Evolutionary conservation across 179 eudicot genomes (phyloP).

Genomic region (Silene vulgaris): DNA sequence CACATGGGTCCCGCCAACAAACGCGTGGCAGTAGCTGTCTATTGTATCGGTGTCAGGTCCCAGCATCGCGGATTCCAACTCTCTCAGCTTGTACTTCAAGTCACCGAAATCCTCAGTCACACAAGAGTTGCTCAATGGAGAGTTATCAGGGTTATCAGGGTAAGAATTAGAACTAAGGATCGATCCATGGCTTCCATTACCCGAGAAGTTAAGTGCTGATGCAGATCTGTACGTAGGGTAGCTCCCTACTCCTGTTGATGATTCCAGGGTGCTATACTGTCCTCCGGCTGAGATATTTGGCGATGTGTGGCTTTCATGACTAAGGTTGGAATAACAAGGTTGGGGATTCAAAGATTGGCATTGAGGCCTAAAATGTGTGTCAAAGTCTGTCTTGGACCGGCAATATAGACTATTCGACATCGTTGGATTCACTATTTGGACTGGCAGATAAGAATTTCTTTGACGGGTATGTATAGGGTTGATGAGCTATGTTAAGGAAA

Average conservation of each 20-base stretch:
- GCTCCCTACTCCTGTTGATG: slow-evolving; percentile 38
- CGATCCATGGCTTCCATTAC: slow-evolving; percentile 35
- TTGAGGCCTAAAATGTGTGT: slow-evolving; percentile 38
- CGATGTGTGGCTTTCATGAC: slow-evolving; percentile 23
- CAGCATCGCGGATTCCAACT: slow-evolving; percentile 63
- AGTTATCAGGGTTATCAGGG: slow-evolving; percentile 39
- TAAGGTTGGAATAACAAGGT: slow-evolving; percentile 27
- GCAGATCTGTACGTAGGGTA: slow-evolving; percentile 35
- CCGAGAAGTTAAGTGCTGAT: slow-evolving; percentile 35
- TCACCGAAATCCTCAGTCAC: slow-evolving; percentile 47
- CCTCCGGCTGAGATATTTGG: slow-evolving; percentile 28
- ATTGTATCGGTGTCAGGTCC: slow-evolving; percentile 62
- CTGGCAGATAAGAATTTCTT: too few relatives aligned
- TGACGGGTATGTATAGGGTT: background rate
- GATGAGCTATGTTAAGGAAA: background rate
- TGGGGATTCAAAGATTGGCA: slow-evolving; percentile 41
- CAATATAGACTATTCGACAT: slow-evolving; percentile 56
- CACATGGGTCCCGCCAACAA: slow-evolving; percentile 25
- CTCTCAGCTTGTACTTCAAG: slow-evolving; percentile 52
- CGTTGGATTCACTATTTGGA: background rate
- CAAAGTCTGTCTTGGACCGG: slow-evolving; percentile 46
- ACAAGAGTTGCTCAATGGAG: slow-evolving; percentile 51
- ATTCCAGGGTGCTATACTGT: slow-evolving; percentile 51
- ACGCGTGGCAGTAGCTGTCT: slow-evolving; percentile 31
- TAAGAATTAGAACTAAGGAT: slow-evolving; percentile 31